Evolutionary conservation across 179 eudicot species (phyloP).

Genomic region (Beta macrorhiza): DNA sequence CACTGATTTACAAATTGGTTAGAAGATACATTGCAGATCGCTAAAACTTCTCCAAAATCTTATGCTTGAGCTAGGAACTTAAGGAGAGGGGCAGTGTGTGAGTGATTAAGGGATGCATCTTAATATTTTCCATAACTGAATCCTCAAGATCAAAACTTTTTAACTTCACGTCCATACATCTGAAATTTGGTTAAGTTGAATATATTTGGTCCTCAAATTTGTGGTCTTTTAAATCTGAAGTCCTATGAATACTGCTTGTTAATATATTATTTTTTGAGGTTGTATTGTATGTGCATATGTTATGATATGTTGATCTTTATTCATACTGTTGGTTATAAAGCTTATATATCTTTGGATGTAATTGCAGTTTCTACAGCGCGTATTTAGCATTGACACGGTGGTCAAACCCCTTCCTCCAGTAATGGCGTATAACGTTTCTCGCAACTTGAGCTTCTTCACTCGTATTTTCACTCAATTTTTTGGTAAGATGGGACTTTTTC

Average conservation of each 20-base stretch:
- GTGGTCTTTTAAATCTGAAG: not conserved
- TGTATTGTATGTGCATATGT: not conserved
- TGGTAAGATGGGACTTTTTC: slow-evolving; percentile 44
- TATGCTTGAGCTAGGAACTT: not conserved
- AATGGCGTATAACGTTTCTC: slow-evolving; percentile 75
- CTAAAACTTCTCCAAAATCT: not conserved
- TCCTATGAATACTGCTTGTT: not conserved
- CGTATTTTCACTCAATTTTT: slow-evolving; percentile 94
- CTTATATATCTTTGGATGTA: slow-evolving; percentile 18
- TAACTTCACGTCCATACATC: not conserved
- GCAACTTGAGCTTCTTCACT: slow-evolving; percentile 91
- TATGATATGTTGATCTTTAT: not conserved
- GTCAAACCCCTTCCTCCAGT: slow-evolving; percentile 95
- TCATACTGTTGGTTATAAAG: not conserved
- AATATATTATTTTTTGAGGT: not conserved
- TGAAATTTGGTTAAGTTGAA: too few species aligned
- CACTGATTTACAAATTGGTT: not conserved
- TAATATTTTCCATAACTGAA: not conserved
- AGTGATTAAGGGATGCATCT: not conserved
- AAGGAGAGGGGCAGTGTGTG: not conserved
- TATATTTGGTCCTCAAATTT: too few species aligned
- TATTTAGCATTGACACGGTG: slow-evolving; percentile 84
- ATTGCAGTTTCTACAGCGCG: slow-evolving; percentile 87
- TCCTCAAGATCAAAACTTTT: not conserved
- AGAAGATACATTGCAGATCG: not conserved